Evolutionary conservation across 2,329 filamentous ascomycete species (phyloP).

Genomic region (Botrytis medusae): DNA sequence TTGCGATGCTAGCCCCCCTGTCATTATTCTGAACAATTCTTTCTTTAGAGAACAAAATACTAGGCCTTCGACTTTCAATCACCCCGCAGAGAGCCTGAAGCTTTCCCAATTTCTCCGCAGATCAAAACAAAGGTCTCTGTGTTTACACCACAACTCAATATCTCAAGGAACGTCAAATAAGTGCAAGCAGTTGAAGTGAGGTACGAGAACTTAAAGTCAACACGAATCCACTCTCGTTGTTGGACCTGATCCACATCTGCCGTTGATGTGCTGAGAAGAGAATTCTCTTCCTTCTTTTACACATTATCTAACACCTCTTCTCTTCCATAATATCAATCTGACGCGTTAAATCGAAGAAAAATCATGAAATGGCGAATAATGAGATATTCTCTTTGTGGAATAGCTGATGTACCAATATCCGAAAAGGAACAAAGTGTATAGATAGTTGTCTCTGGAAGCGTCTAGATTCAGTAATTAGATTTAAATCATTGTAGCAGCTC

Average conservation of each 20-base stretch:
- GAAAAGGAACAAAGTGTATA: not conserved
- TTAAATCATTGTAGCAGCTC: too few relatives aligned
- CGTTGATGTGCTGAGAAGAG: too few relatives aligned
- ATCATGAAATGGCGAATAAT: not conserved
- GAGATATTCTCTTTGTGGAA: not conserved
- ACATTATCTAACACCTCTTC: not conserved
- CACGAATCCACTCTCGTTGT: not conserved
- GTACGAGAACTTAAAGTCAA: not conserved
- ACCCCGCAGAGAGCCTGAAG: too few relatives aligned
- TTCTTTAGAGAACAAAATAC: not conserved
- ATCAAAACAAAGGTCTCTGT: not conserved
- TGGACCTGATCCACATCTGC: too few relatives aligned
- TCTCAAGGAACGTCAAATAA: not conserved
- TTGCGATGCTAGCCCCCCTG: not conserved
- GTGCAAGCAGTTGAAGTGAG: not conserved
- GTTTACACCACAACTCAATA: not conserved
- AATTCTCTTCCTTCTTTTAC: not conserved
- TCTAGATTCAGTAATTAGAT: not conserved
- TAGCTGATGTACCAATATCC: not conserved
- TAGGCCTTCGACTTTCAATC: not conserved
- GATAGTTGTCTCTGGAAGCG: too few relatives aligned
- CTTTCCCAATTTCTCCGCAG: not conserved
- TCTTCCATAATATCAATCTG: not conserved
- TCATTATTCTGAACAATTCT: rapidly evolving
- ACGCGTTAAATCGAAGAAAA: rapidly evolving